Evolutionary conservation across 257 asterid species (phyloP).

Genomic region (Solanum bukasovii): DNA sequence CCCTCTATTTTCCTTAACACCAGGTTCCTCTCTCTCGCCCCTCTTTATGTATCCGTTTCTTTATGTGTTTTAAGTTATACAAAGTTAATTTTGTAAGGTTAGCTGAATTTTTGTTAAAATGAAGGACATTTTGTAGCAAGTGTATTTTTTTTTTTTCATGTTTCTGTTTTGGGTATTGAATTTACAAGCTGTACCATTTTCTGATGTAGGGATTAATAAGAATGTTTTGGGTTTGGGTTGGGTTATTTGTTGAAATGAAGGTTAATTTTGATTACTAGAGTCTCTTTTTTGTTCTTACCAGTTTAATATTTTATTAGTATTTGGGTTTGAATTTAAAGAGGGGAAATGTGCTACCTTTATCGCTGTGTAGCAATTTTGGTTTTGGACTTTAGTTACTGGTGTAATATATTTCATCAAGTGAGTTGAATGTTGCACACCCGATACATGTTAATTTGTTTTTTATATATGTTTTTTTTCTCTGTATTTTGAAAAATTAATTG

Average conservation of each 20-base stretch:
- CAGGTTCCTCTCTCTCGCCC: constrained; percentile 6
- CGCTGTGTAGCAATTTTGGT: background rate
- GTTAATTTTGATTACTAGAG: background rate
- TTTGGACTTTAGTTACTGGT: background rate
- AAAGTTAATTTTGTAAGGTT: background rate
- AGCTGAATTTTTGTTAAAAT: background rate
- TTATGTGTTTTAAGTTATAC: background rate
- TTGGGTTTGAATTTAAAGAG: background rate
- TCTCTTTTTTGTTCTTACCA: background rate
- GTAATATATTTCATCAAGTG: background rate
- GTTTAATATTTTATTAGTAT: background rate
- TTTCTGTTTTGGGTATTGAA: background rate
- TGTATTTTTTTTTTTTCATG: background rate
- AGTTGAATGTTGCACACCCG: background rate
- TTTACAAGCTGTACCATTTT: background rate
- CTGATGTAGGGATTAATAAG: background rate
- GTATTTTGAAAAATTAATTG: background rate
- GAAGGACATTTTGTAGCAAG: background rate
- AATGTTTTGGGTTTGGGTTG: background rate
- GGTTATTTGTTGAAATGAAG: background rate
- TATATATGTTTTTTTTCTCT: background rate
- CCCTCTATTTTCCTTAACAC: background rate
- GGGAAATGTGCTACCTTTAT: background rate
- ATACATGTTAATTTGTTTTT: background rate
- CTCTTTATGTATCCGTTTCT: background rate